Conservation (phyloP, 306 rosid species). For the Arachis stenosperma region DNA sequence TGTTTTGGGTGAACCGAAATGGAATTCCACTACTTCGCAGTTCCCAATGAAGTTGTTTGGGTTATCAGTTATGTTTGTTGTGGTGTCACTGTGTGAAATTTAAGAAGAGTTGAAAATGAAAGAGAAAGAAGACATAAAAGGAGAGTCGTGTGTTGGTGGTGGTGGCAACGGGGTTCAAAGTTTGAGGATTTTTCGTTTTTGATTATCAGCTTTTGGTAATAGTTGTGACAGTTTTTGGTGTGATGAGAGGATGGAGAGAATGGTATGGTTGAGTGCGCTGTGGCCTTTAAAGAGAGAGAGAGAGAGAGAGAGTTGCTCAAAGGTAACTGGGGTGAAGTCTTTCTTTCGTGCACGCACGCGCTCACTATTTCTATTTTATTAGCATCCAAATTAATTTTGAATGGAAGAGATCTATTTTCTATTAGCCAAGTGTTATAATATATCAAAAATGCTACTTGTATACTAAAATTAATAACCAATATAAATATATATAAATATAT, state of each 20-base stretch:
- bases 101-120: neutral
- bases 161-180: neutral
- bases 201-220: slow-evolving; percentile 40
- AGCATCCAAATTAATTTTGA: no score
- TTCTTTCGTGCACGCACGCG: slow-evolving; percentile 49
- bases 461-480: no score
- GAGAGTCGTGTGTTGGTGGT: neutral
- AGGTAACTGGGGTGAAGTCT: neutral
- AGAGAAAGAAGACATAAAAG: neutral
- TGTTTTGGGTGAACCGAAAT: neutral
- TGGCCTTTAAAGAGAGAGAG: slow-evolving; percentile 28
- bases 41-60: slow-evolving; percentile 37
- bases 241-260: neutral
- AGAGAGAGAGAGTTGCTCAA: slow-evolving; percentile 16
- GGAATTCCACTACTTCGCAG: no score
- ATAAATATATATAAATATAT: no score
- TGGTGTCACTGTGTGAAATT: neutral
- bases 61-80: neutral
- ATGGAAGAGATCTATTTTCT: no score
- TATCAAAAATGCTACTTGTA: no score
- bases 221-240: no score
- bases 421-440: no score
- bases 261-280: slow-evolving; percentile 26
- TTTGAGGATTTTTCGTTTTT: neutral
- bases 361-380: neutral